Evolutionary conservation across 208 protist species (phyloP).

Genomic region (Trypanosoma conorhini): DNA sequence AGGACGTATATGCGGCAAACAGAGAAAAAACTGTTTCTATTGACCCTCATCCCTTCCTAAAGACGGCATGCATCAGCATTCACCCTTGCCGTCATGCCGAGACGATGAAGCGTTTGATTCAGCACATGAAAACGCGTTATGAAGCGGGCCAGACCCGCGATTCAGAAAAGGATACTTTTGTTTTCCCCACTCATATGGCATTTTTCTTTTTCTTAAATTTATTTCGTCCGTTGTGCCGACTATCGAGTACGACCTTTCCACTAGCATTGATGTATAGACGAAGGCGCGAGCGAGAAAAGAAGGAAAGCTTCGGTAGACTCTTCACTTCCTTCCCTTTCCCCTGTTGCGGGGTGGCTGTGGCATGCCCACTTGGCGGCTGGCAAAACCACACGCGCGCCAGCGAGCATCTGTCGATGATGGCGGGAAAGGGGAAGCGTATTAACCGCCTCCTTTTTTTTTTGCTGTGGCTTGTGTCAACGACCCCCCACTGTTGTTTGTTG

Average conservation of each 20-base stretch:
- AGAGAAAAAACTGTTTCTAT: slow-evolving; percentile 98
- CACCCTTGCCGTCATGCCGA: slow-evolving; percentile 96
- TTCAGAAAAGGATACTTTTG: slow-evolving; percentile 40
- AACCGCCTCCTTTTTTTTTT: background rate
- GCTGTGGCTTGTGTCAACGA: too few species aligned
- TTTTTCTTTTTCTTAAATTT: slow-evolving; percentile 90
- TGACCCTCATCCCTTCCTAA: slow-evolving; percentile 86
- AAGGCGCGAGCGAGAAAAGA: background rate
- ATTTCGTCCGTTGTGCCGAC: slow-evolving; percentile 96
- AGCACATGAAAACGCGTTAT: slow-evolving; percentile 71
- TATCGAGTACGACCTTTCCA: slow-evolving; percentile 96
- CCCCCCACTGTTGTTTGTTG: too few species aligned
- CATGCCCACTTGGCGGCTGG: too few species aligned
- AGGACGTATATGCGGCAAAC: slow-evolving; percentile 97
- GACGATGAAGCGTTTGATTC: slow-evolving; percentile 94
- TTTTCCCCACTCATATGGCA: slow-evolving; percentile 53
- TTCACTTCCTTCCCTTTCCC: too few species aligned
- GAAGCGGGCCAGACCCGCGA: slow-evolving; percentile 34
- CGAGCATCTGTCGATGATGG: too few species aligned
- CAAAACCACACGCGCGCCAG: too few species aligned
- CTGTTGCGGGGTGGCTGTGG: too few species aligned
- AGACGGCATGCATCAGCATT: slow-evolving; percentile 91
- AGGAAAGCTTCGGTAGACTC: background rate
- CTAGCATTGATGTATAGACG: slow-evolving; percentile 65
- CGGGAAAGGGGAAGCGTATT: too few species aligned